Base-by-base conservation (phyloP, 306 rosid species). In the Cicer arietinum region DNA sequence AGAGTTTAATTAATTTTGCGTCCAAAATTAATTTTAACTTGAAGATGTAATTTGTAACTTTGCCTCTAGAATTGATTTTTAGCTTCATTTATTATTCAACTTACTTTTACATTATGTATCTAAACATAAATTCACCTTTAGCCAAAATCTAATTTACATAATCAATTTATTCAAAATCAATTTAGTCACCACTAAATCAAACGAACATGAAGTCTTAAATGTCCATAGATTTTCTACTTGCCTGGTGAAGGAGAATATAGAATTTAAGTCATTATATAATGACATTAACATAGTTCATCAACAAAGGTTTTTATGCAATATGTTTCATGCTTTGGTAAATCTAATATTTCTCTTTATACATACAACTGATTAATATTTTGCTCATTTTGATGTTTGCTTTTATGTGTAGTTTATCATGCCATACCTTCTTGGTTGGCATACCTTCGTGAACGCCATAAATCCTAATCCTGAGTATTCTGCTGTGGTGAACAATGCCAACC, bases 381-480 rank as follows among this genome's bases (percentile, higher is more conserved):
- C 56, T 25, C 5, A 25, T 61, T 75, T 16, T 17, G 67, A 72
- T 76, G 12, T 14, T 39, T 30, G 64, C 30, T 69, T 50, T 42
- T 47, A 8, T 76, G 5, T 80, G 89, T 86, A 94, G 98, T 94
- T 59, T 80, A 82, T 94, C 86, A 52, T 88, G 86, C 98, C 97
- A 5, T 85, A 86, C 84, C 89, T 90, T 52, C 65, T 91, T 14
- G 97, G 98, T 68, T 94, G 98, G 98, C 94, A 91, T 76, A 82
- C 94, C 17, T 90, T 84, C 78, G 91, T 89, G 56, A 84, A 87
- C 85, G 81, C 94, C 40, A 84, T 84, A 80, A 87, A 57, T 79
- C 90, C 96, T 6, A 87, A 57, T 79, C 90, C 96, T 6, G 96
- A 87, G 7, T 87, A 85, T 52, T 56, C 77, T 4, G 78, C 44